Evolutionary conservation across 768 basidiomycete species (phyloP).

Genomic region (Mycena indigotica): DNA sequence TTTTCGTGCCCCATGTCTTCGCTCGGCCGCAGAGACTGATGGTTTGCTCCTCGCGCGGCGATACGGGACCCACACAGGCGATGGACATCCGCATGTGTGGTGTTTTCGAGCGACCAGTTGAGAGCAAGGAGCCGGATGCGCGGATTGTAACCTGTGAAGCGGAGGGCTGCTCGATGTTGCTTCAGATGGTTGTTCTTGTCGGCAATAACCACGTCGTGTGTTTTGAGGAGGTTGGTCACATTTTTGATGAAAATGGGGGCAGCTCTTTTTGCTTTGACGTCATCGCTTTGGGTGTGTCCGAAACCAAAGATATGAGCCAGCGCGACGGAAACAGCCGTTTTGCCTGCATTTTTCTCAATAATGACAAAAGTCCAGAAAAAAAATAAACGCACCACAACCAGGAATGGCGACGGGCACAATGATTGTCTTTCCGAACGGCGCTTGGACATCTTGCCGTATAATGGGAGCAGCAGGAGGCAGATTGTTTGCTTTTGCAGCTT

Average conservation of each 20-base stretch:
- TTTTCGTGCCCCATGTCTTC: constrained; percentile 61
- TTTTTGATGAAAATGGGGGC: constrained; percentile 72
- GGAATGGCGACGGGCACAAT: constrained; percentile 90
- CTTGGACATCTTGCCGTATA: constrained; percentile 2
- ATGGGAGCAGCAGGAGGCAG: constrained; percentile 40
- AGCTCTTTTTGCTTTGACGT: constrained; percentile 75
- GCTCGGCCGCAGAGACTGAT: constrained; percentile 78
- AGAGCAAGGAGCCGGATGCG: constrained; percentile 80
- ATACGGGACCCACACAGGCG: constrained; percentile 81
- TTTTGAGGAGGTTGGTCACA: constrained; percentile 59
- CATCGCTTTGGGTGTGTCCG: constrained; percentile 93
- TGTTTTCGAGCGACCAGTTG: constrained; percentile 65
- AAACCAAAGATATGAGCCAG: constrained; percentile 80
- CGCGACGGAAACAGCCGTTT: constrained; percentile 83
- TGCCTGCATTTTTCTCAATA: too few relatives aligned
- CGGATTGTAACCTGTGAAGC: constrained; percentile 43
- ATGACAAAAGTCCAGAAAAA: background rate
- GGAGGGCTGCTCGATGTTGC: constrained; percentile 76
- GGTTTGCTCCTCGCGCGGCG: constrained; percentile 73
- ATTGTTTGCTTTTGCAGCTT: constrained; percentile 32
- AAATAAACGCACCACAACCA: constrained; percentile 72
- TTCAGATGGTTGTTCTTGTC: constrained; percentile 95
- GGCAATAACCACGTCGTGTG: constrained; percentile 82
- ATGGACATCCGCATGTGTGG: constrained; percentile 62
- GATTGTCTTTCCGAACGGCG: constrained; percentile 67